A percentile compares a stretch with the other conserved stretches of the same genome.
phyloP scores from a whole-genome alignment of 2,329 filamentous ascomycete genomes.

The Cryphonectria radicalis region DNA sequence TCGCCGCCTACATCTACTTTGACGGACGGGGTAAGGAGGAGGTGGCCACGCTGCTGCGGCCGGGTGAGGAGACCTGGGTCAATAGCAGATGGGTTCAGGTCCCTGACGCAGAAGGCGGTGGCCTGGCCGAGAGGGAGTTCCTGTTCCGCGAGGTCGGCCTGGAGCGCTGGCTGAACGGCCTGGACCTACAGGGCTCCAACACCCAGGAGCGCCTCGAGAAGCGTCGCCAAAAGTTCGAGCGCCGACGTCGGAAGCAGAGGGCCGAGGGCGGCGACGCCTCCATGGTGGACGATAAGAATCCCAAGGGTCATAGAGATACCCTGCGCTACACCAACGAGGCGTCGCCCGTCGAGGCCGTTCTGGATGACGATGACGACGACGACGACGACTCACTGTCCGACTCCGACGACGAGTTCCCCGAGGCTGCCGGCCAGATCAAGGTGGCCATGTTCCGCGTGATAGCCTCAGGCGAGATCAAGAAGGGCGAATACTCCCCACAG shows the following conservation, averaged over 20 bases:
- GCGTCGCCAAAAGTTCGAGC: conserved; percentile 79
- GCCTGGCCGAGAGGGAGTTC: conserved; percentile 94
- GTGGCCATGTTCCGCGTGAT: conserved; percentile 94
- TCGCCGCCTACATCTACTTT: conserved; percentile 98
- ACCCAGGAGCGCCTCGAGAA: conserved; percentile 88
- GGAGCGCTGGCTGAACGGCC: conserved; percentile 93
- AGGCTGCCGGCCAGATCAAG: conserved; percentile 97
- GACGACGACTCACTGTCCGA: conserved; percentile 62
- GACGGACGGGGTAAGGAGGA: conserved; percentile 95
- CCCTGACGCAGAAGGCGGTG: conserved; percentile 86
- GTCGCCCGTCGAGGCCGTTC: conserved; percentile 71
- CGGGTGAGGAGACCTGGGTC: conserved; percentile 98
- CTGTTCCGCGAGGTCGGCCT: conserved; percentile 95
- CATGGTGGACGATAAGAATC: conserved; percentile 46
- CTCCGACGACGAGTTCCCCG: conserved; percentile 78
- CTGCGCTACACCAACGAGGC: conserved; percentile 81
- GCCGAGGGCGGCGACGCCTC: conserved; percentile 42
- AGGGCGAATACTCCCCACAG: conserved; percentile 96
- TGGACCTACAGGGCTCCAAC: conserved; percentile 93
- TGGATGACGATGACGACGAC: conserved; percentile 74
- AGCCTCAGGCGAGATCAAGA: conserved; percentile 95
- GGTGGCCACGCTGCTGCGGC: conserved; percentile 88
- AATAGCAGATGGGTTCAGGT: conserved; percentile 98
- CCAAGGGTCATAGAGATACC: conserved; percentile 58
- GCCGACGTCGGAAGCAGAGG: conserved; percentile 67